Percentiles rank a stretch among this genome's conserved stretches.
These are phyloP conservation scores for Lithospermum erythrorhizon DNA, from an alignment of 257 asterid species.

Conservation along the genomic window DNA sequence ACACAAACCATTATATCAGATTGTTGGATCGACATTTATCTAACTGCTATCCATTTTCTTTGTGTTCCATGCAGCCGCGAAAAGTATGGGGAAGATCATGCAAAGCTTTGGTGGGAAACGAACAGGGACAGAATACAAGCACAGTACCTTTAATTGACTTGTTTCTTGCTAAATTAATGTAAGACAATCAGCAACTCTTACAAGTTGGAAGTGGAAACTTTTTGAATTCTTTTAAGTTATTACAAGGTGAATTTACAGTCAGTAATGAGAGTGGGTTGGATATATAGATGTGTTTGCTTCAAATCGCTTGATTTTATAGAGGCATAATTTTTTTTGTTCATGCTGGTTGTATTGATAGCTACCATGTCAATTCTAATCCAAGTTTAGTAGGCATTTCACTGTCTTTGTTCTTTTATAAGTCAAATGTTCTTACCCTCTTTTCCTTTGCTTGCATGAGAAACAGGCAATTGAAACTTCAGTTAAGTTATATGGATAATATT, in stretches of 20 bases:
- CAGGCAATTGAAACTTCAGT: too few relatives aligned
- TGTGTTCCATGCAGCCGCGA: constrained; percentile 14
- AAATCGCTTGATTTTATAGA: too few relatives aligned
- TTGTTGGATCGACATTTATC: not conserved
- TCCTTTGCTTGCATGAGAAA: not conserved
- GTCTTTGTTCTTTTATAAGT: not conserved
- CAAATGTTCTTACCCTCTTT: not conserved
- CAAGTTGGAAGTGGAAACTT: too few relatives aligned
- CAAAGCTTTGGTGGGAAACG: constrained; percentile 49
- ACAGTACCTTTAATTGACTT: constrained; percentile 47
- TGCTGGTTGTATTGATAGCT: too few relatives aligned
- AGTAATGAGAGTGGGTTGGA: too few relatives aligned
- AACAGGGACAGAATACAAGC: not conserved
- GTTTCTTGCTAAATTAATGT: not conserved
- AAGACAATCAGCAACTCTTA: not conserved
- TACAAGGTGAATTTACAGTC: too few relatives aligned
- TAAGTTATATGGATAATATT: too few relatives aligned
- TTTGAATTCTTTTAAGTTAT: too few relatives aligned
- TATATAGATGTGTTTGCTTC: too few relatives aligned
- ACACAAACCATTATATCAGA: not conserved
- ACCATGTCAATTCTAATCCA: too few relatives aligned
- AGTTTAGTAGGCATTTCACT: not conserved
- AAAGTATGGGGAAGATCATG: constrained; percentile 47
- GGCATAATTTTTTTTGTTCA: too few relatives aligned
- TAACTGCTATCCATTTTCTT: not conserved